Base-by-base conservation (phyloP, 495 filamentous ascomycete species). In the Penicillium simplicissimum region DNA sequence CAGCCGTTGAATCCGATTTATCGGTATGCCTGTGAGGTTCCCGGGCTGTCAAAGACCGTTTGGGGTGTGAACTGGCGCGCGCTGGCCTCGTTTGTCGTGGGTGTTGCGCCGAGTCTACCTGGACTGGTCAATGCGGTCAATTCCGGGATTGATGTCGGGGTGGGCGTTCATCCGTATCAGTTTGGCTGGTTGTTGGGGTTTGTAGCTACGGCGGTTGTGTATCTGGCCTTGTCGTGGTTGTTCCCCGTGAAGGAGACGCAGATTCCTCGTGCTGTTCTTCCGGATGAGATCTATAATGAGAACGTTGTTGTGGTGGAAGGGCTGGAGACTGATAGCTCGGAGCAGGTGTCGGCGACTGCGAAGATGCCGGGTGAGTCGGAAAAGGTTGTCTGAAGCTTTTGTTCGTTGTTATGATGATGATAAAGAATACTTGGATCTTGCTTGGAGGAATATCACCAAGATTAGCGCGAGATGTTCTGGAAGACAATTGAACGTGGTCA, bases 31-130 rank as follows among this genome's bases (percentile, higher is more conserved):
- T 84, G 82, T 66, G 68, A 66, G 7, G n/a, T 68, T 1, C 61
- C 58, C 2, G 59, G 61, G 1, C 21, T 67, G 10, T 19, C 52
- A 2, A 57, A 62, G 15, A 47, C 53, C 0, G 28, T 64, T 0
- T 66, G 38, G 7, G 84, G 87, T 6, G 73, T 84, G 34, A 91
- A 92, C 65, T 90, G 84, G 85, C 83, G 87, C 14, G 88, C 88
- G 0, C 63, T 85, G 17, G 71, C 85, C 9, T 82, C 87, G 7
- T 88, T 91, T 66, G 35, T 91, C 35, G 76, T 85, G 13, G 83
- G 85, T 25, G 84, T 90, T 7, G 80, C 78, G 11, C 88, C 88
- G 4, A 84, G 79, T 58, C 66, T 90, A 0, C 88, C 88, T 0
- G 84, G 84, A 14, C 70, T 86, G 65, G 78, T 85, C 35, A 77